Evolutionary conservation across 257 asterid genomes (phyloP).

Genomic region (Jacaranda copaia): DNA sequence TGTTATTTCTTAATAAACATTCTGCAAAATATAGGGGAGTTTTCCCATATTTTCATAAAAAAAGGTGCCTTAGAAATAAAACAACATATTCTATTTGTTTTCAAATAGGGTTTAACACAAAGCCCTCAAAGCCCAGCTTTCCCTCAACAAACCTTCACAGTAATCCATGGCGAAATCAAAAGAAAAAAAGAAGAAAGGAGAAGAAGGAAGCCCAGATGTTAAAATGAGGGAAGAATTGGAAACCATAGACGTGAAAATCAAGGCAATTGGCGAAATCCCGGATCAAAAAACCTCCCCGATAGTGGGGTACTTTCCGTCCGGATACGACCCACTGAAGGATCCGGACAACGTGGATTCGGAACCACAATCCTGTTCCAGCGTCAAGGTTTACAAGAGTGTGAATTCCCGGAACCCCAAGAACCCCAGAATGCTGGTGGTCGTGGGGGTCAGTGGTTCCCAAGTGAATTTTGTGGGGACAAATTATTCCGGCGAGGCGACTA

Average conservation of each 20-base stretch:
- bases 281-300: conserved; percentile 55
- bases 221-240: conserved; percentile 26
- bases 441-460: conserved; percentile 54
- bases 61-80: not conserved
- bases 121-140: not conserved
- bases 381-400: conserved; percentile 53
- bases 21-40: not conserved
- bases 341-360: conserved; percentile 11
- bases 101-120: conserved; percentile 34
- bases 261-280: conserved; percentile 47
- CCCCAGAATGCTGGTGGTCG: conserved; percentile 70
- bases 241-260: conserved; percentile 44
- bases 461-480: conserved; percentile 78
- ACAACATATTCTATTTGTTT: not conserved
- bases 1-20: too few relatives aligned
- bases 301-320: conserved; percentile 74
- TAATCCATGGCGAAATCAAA: conserved; percentile 48
- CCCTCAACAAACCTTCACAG: not conserved
- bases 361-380: conserved; percentile 29
- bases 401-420: conserved; percentile 48
- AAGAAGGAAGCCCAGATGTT: not conserved
- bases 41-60: conserved; percentile 16
- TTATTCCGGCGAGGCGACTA: conserved; percentile 75
- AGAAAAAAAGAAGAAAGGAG: conserved; percentile 40
- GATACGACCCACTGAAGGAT: conserved; percentile 58